Evolutionary conservation across 1,139 yeast genomes (phyloP), one percentile per base, ranked within the genome.

Genomic region (Hansenula sp.): DNA sequence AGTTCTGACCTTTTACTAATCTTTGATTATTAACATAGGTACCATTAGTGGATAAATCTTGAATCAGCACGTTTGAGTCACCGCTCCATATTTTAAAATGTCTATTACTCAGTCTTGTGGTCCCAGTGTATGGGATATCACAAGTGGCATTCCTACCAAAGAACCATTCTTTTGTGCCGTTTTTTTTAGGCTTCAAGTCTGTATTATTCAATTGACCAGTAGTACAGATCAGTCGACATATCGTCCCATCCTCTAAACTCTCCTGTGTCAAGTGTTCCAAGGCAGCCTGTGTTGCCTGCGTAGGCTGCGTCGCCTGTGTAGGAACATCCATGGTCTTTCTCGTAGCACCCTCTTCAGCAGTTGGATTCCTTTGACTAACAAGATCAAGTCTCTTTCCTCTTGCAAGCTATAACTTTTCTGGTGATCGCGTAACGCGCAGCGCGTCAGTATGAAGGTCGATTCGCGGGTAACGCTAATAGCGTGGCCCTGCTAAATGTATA

Each of bases 41-140:
- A 5, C 99, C 99, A 63, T 93, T 93, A 2, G 98, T 93, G 0
- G 90, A 82, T 3, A 72, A 65, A 60, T 85, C 95, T 56, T 77
- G 84, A 39, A 85, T 71, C 77, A 88, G 72, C 28, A 83, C 64
- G 41, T 80, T 76, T 47, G 77, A 81, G 42, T 70, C 72, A 4
- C 74, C 66, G 31, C 66, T 49, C 83, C 90, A 79, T 11, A 88
- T 68, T 55, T 77, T 77, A 68, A 89, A 89, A 66, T 90, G 98
- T 44, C 73, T 71, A 58, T 85, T 87, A 42, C 94, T 84, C 36
- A 90, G 71, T 44, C 98, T 70, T 11, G 86, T 77, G 29, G 89
- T 78, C 35, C 78, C 72, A 3, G 78, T 79, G 40, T 83, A 71
- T 44, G 74, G 66, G 58, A 88, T 89, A 48, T 84, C 85, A 46